Conservation (phyloP, 2,329 filamentous ascomycete genomes). For the Venturia asperata region DNA sequence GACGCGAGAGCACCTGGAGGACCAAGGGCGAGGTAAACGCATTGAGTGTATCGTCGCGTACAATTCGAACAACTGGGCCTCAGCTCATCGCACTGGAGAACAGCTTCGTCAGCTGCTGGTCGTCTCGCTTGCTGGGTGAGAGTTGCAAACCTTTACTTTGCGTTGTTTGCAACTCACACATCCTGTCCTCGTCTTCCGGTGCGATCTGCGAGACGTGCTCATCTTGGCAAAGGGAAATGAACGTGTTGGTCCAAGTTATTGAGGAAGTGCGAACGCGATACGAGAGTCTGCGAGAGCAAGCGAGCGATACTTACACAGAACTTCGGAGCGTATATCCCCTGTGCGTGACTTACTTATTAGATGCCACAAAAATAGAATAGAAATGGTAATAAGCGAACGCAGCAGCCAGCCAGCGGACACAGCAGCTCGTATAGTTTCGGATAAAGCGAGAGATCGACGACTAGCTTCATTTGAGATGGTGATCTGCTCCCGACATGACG, state of each 20-base stretch:
- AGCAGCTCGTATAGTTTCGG: not conserved
- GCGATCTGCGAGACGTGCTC: conserved; percentile 1
- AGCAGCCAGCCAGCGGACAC: not conserved
- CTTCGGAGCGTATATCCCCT: not conserved
- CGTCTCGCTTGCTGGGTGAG: not conserved
- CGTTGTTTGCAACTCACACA: conserved; percentile 14
- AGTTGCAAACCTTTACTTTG: conserved; percentile 7
- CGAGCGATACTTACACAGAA: not conserved
- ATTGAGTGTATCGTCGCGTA: conserved; percentile 27
- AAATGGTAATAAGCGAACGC: no score
- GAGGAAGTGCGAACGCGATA: not conserved
- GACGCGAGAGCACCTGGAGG: not conserved
- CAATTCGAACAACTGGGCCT: conserved; percentile 47
- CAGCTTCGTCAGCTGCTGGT: not conserved
- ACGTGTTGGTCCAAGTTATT: not conserved
- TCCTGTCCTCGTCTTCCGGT: conserved; percentile 5
- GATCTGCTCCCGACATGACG: no score
- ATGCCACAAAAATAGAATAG: no score
- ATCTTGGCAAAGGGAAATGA: not conserved
- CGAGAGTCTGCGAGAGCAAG: not conserved
- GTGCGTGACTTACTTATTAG: not conserved
- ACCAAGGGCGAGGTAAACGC: not conserved
- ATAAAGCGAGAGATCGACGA: not conserved
- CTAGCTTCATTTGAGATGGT: not conserved
- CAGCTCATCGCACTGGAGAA: conserved; percentile 30